Percentiles rank a stretch among this genome's conserved stretches.
phyloP scores from a whole-genome alignment of 306 rosid species.

The Dryas drummondii region DNA sequence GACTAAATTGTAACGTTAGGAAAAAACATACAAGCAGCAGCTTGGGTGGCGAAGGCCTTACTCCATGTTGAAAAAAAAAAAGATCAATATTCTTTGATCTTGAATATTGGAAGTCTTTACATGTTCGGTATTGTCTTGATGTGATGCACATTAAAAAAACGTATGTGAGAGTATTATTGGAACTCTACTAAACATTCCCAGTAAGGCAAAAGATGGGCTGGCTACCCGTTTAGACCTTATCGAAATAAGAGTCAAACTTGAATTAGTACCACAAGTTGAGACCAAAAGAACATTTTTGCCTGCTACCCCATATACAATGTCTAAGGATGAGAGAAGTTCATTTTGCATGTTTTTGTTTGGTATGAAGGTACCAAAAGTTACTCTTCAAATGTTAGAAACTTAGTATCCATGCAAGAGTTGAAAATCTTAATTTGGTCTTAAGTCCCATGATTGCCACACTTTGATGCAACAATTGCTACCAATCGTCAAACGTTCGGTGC shows the following conservation, averaged over 20 bases:
- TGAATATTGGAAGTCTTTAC: neutral
- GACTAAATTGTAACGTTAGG: neutral
- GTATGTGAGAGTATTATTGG: neutral
- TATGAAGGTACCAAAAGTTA: no score
- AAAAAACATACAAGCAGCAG: neutral
- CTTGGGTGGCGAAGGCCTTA: neutral
- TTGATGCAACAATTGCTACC: no score
- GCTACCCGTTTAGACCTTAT: neutral
- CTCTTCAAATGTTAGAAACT: no score
- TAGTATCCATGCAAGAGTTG: no score
- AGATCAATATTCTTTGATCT: conserved; percentile 1
- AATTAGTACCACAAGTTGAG: neutral
- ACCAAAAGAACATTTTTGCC: neutral
- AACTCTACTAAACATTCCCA: neutral
- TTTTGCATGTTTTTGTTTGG: no score
- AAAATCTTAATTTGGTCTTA: no score
- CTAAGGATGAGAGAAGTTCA: no score
- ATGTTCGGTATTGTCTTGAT: neutral
- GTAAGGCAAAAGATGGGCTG: neutral
- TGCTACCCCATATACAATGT: no score
- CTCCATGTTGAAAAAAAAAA: conserved; percentile 6
- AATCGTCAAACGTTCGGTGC: no score
- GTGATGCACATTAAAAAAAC: conserved; percentile 18
- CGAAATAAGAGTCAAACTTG: neutral
- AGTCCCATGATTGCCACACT: no score